Conservation (phyloP, 2,329 filamentous ascomycete genomes). For the Canariomyces notabilis region DNA sequence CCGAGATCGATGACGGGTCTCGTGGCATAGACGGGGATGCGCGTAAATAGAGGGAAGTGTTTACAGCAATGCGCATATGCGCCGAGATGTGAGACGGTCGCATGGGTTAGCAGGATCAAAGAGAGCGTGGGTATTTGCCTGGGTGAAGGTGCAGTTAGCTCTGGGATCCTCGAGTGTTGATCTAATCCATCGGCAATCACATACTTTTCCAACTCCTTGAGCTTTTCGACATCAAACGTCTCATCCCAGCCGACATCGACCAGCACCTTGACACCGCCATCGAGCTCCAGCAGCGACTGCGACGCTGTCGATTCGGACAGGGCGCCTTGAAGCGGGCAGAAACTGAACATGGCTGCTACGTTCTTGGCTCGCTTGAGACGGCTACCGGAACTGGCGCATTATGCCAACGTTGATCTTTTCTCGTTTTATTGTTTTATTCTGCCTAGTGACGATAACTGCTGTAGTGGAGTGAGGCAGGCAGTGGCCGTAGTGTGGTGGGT, state of each 20-base stretch:
- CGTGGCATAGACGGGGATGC: slow-evolving; percentile 92
- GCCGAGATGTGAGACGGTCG: slow-evolving; percentile 84
- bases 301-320: slow-evolving; percentile 82
- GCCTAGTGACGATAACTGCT: not conserved
- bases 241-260: slow-evolving; percentile 97
- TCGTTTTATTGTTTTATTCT: not conserved
- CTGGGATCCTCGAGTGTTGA: not conserved
- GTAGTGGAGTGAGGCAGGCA: no score
- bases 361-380: slow-evolving; percentile 11
- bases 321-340: slow-evolving; percentile 86
- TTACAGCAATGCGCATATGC: slow-evolving; percentile 97
- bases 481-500: no score
- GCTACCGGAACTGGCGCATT: slow-evolving; percentile 12
- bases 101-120: slow-evolving; percentile 88
- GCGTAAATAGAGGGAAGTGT: slow-evolving; percentile 83
- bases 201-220: slow-evolving; percentile 85
- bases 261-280: slow-evolving; percentile 92
- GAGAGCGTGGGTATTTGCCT: slow-evolving; percentile 90
- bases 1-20: slow-evolving; percentile 89
- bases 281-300: slow-evolving; percentile 92
- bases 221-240: slow-evolving; percentile 73
- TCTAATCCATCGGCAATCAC: slow-evolving; percentile 1
- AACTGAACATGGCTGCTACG: slow-evolving; percentile 75
- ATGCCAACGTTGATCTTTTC: not conserved
- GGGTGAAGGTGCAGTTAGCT: slow-evolving; percentile 22